These are phyloP conservation scores for Trypanosoma vivax DNA, from an alignment of 208 protist species.

Conservation along the genomic window DNA sequence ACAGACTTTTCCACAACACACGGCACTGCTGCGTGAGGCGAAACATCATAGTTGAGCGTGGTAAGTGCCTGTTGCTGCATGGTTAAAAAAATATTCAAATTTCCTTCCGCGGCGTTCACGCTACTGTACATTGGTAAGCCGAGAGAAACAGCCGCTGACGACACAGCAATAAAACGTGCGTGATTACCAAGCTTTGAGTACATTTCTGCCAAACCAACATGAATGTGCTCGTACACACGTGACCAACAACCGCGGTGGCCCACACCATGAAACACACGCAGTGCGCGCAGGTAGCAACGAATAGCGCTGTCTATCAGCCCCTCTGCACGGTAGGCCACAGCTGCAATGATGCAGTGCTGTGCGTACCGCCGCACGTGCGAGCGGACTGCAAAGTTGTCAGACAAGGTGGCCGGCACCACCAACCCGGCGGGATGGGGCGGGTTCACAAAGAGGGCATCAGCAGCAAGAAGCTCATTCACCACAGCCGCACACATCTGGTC, in stretches of 20 bases:
- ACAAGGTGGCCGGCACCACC: slow-evolving; percentile 24
- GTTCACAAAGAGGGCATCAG: slow-evolving; percentile 50
- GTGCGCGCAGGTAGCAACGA: slow-evolving; percentile 62
- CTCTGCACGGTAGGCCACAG: slow-evolving; percentile 38
- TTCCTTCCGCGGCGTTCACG: slow-evolving; percentile 18
- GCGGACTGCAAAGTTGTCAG: slow-evolving; percentile 37
- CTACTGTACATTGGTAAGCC: slow-evolving; percentile 53
- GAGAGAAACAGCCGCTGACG: slow-evolving; percentile 37
- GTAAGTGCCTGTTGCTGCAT: slow-evolving; percentile 39
- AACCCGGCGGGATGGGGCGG: slow-evolving; percentile 50
- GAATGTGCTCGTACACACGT: slow-evolving; percentile 50
- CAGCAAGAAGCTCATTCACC: slow-evolving; percentile 56
- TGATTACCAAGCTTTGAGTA: slow-evolving; percentile 57
- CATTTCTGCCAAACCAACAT: slow-evolving; percentile 35
- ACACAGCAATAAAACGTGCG: slow-evolving; percentile 43
- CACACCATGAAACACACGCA: slow-evolving; percentile 42
- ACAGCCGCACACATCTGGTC: slow-evolving; percentile 38
- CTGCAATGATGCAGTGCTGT: slow-evolving; percentile 36
- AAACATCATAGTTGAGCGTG: slow-evolving; percentile 42
- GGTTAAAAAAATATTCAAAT: slow-evolving; percentile 48
- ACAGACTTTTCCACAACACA: slow-evolving; percentile 45
- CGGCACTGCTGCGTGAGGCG: slow-evolving; percentile 70
- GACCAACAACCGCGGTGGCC: slow-evolving; percentile 47
- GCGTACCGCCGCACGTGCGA: slow-evolving; percentile 48
- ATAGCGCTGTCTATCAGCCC: slow-evolving; percentile 41